Conservation (phyloP, 2,329 filamentous ascomycete genomes). For the Fusarium sp. region DNA sequence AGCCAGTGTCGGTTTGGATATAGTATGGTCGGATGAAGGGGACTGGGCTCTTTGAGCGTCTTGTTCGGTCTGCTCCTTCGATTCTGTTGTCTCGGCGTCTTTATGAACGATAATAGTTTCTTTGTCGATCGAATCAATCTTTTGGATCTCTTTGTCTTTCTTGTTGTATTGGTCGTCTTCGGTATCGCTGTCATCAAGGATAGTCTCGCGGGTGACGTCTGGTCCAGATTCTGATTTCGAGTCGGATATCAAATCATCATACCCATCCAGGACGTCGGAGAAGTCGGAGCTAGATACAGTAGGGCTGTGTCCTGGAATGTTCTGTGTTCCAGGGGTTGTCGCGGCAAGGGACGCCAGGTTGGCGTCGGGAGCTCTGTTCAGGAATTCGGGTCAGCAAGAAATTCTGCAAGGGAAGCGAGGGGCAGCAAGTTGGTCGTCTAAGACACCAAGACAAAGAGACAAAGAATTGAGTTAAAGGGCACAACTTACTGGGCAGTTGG, state of each 20-base stretch:
- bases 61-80: conserved; percentile 12
- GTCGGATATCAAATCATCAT: conserved; percentile 57
- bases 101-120: conserved; percentile 17
- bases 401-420: conserved; percentile 17
- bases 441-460: conserved; percentile 21
- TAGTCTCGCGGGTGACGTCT: conserved; percentile 44
- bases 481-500: conserved; percentile 45
- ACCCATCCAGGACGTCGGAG: conserved; percentile 57
- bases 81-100: conserved; percentile 24
- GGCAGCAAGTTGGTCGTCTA: conserved; percentile 1
- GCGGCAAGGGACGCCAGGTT: conserved; percentile 41
- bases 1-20: conserved; percentile 55
- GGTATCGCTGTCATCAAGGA: conserved; percentile 38
- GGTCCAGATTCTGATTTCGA: conserved; percentile 42
- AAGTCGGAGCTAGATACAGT: conserved; percentile 57
- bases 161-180: conserved; percentile 42
- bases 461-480: background rate
- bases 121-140: conserved; percentile 40
- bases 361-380: conserved; percentile 41
- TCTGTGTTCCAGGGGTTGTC: conserved; percentile 47
- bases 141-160: conserved; percentile 44
- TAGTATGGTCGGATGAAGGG: conserved; percentile 50
- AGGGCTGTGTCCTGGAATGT: conserved; percentile 56
- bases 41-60: conserved; percentile 46
- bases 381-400: conserved; percentile 46